A percentile compares a stretch with the other conserved stretches of the same genome.
These are phyloP conservation scores for Penicillium soppii DNA, from an alignment of 495 filamentous ascomycete species.

Conservation along the genomic window DNA sequence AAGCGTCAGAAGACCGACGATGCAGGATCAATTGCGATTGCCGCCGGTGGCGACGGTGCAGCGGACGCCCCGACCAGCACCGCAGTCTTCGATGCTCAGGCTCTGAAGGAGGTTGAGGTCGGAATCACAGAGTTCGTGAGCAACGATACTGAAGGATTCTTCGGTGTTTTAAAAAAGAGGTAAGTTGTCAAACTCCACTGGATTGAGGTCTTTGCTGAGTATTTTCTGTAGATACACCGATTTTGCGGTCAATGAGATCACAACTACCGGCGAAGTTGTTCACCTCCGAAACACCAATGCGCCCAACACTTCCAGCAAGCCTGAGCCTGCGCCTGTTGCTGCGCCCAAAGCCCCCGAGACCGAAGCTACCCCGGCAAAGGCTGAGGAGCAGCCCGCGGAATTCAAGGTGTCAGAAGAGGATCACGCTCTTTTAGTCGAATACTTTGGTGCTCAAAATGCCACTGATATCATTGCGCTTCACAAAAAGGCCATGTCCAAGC, in stretches of 20 bases:
- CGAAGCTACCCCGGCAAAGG: slow-evolving; percentile 1
- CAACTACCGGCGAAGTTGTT: slow-evolving; percentile 71
- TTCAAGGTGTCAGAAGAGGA: slow-evolving; percentile 49
- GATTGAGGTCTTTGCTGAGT: neutral
- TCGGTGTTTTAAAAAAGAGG: slow-evolving; percentile 60
- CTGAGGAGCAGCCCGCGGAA: slow-evolving; percentile 14
- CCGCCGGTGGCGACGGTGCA: slow-evolving; percentile 16
- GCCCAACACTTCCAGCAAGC: slow-evolving; percentile 14
- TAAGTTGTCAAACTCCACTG: slow-evolving; percentile 17
- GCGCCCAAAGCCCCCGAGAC: neutral
- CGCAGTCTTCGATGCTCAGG: slow-evolving; percentile 26
- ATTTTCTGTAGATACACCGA: slow-evolving; percentile 73
- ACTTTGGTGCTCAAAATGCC: slow-evolving; percentile 44
- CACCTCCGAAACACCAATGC: slow-evolving; percentile 60
- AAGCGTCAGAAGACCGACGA: slow-evolving; percentile 46
- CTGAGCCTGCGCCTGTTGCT: slow-evolving; percentile 3
- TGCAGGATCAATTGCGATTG: slow-evolving; percentile 8
- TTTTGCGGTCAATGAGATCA: slow-evolving; percentile 92
- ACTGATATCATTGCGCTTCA: slow-evolving; percentile 43
- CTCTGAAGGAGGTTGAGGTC: slow-evolving; percentile 48
- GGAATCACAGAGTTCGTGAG: slow-evolving; percentile 59
- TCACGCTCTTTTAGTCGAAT: slow-evolving; percentile 37
- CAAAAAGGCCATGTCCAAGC: slow-evolving; percentile 41
- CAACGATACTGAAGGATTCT: slow-evolving; percentile 47
- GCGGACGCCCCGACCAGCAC: slow-evolving; percentile 13